phyloP scores from a whole-genome alignment of 2,329 filamentous ascomycete genomes.

The Clonostachys sp. region DNA sequence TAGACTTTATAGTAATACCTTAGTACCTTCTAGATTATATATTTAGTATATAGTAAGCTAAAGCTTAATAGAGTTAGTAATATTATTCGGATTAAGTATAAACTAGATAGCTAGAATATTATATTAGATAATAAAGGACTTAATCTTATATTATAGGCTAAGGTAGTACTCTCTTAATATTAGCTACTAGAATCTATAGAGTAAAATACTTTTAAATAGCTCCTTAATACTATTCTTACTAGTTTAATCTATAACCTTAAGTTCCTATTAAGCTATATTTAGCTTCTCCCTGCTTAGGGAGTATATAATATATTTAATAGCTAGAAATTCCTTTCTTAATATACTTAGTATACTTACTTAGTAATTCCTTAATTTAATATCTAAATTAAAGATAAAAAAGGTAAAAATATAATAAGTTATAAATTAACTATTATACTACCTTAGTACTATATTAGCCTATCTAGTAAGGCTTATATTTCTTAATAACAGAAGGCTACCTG shows the following conservation, averaged over 20 bases:
- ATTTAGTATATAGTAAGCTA: neutral
- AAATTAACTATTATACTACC: neutral
- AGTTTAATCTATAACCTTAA: neutral
- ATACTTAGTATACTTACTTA: neutral
- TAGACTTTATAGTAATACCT: neutral
- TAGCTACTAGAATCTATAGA: slow-evolving; percentile 1
- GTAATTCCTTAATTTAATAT: neutral
- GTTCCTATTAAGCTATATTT: neutral
- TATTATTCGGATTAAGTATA: neutral
- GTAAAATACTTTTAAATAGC: slow-evolving; percentile 1
- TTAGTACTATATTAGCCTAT: neutral
- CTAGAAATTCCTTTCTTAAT: neutral
- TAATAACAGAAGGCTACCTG: neutral
- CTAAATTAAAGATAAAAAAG: neutral
- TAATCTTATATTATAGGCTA: slow-evolving; percentile 1
- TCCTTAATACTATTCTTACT: neutral
- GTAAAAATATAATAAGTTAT: neutral
- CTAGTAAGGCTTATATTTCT: neutral
- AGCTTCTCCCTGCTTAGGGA: neutral
- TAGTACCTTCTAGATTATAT: neutral
- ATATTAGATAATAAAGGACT: neutral
- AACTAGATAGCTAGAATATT: neutral
- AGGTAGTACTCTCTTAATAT: slow-evolving; percentile 1
- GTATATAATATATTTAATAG: neutral
- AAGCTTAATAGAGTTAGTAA: neutral